Base-by-base conservation (phyloP, 805 yeast genomes). In the Saccharomycopsis capsularis region DNA sequence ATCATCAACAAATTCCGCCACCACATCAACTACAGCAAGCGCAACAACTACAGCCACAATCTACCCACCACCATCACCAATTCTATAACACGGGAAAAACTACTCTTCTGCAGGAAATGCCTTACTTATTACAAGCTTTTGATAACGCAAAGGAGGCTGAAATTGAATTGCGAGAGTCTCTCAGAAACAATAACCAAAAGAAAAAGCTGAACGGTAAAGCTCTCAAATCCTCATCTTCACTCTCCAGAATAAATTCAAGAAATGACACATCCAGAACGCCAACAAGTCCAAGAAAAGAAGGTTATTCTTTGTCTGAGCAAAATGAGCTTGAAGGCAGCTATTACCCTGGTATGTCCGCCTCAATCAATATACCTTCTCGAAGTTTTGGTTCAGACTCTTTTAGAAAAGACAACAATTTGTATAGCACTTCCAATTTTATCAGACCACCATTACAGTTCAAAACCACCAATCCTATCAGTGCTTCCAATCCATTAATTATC, bases 71-170 rank as follows among this genome's bases (percentile, higher is more conserved):
- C 32, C 7, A 29, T 13, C 7, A 29, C 13, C 32, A 29, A 13
- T 27, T 27, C 13, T 27, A 27, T 13, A 24, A 11, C 6, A 7
- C 42, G 66, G 51, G 75, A 71, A 71, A 70, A 53, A 73, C 85
- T 0, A 75, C 83, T 5, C 65, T 83, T 15, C 59, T 80, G 1
- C 83, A 79, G 44, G 85, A 82, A 59, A 60, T 83, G 53, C 91
- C 91, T 1, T 74, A 73, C 51, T 63, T 83, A 57, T 68, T 82
- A 73, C 69, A 76, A 21, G 89, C 87, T 16, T 83, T 82, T 58
- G 74, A 78, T 59, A 76, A 78, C 52, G 84, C 82, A 2, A 77
- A 71, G 54, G 74, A 70, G 34, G 64, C 78, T 15, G 83, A 79
- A 49, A 74, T 75, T 54, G 86, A 79, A 48, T 55, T 71, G 7